A percentile compares a stretch with the other conserved stretches of the same genome.
Evolutionary conservation across 345 rosid species (phyloP).

Genomic region (Abelmoschus esculentus): DNA sequence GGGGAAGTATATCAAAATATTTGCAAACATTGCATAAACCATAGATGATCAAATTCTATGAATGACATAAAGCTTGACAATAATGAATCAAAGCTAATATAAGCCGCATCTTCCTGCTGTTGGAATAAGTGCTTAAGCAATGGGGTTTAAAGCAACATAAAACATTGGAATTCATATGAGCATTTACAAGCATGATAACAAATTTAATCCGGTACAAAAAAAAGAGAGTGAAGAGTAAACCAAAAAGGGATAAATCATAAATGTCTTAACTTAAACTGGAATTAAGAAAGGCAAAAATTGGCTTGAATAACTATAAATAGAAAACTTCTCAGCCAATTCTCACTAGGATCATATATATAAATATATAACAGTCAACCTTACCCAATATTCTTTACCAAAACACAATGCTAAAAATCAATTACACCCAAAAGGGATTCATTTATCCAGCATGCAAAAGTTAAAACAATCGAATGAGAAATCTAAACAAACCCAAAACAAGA

Average conservation of each 20-base stretch:
- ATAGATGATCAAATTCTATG: neutral
- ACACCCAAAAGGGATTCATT: neutral
- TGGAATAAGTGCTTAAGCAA: neutral
- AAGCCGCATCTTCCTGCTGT: neutral
- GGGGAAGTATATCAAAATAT: neutral
- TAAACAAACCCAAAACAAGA: neutral
- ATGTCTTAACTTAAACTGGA: slow-evolving; percentile 1
- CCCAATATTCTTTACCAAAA: neutral
- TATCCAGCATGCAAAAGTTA: neutral
- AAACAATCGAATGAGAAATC: neutral
- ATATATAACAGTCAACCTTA: neutral
- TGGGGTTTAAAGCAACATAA: neutral
- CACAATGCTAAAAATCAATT: neutral
- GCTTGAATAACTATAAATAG: neutral
- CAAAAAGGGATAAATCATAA: neutral
- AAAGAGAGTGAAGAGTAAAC: neutral
- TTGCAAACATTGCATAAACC: neutral
- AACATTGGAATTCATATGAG: neutral
- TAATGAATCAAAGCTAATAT: neutral
- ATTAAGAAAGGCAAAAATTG: neutral
- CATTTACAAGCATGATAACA: slow-evolving; percentile 1
- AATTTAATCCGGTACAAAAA: neutral
- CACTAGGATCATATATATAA: neutral
- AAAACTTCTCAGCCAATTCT: neutral
- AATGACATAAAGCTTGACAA: neutral